These are phyloP conservation scores for Haematococcus lacustris DNA, from an alignment of 139 green algal genomes.

Conservation along the genomic window DNA sequence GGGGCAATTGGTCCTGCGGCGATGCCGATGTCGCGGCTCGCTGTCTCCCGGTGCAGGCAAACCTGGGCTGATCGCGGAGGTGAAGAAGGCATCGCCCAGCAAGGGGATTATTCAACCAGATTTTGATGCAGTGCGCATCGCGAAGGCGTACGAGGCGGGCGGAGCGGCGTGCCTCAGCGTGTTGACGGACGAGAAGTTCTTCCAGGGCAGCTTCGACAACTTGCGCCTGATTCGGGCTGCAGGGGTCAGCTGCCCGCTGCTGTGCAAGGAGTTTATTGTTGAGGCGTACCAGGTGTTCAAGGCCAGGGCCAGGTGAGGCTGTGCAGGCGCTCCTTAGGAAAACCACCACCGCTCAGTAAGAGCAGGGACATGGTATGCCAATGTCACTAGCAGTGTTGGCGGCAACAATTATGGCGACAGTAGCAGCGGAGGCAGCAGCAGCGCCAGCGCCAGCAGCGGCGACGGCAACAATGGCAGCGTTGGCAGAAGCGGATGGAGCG, in stretches of 20 bases:
- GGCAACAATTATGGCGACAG: background rate
- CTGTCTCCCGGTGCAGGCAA: constrained; percentile 38
- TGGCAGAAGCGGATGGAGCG: too few species aligned
- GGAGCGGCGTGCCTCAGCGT: constrained; percentile 94
- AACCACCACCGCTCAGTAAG: background rate
- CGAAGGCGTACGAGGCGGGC: constrained; percentile 83
- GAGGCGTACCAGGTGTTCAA: constrained; percentile 90
- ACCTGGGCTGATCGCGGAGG: constrained; percentile 93
- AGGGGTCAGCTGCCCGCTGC: constrained; percentile 81
- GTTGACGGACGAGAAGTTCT: constrained; percentile 95
- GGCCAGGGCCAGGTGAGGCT: constrained; percentile 29
- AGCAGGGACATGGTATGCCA: background rate
- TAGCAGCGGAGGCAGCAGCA: constrained; percentile 24
- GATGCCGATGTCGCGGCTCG: background rate
- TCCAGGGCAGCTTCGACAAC: constrained; percentile 78
- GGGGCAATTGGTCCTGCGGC: background rate
- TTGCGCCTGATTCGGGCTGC: constrained; percentile 59
- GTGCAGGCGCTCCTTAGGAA: background rate
- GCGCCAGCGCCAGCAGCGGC: too few species aligned
- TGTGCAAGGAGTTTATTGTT: constrained; percentile 99
- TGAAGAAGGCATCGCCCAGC: constrained; percentile 96
- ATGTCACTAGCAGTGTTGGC: background rate
- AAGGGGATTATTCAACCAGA: constrained; percentile 92
- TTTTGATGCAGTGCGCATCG: constrained; percentile 87
- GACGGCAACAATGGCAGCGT: too few species aligned